Conservation (phyloP, 164 flowering plant genomes). For the Stephania japonica region DNA sequence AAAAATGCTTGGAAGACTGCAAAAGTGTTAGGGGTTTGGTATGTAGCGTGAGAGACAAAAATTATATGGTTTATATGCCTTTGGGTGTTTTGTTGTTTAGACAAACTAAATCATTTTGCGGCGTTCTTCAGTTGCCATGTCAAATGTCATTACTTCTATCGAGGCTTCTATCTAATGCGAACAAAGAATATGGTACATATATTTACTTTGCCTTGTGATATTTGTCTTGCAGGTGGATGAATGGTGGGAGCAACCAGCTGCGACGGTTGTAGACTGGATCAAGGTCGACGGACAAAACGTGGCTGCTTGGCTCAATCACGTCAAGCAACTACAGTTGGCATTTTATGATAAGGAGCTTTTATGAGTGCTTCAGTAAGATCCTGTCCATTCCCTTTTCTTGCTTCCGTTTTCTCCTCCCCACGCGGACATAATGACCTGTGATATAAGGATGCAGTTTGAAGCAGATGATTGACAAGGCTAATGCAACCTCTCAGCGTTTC, state of each 20-base stretch:
- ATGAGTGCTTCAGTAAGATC: conserved; percentile 7
- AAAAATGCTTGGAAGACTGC: conserved; percentile 82
- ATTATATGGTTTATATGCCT: neutral
- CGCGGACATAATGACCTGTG: neutral
- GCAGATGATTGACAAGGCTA: no score
- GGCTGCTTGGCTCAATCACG: conserved; percentile 88
- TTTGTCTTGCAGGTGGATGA: conserved; percentile 69
- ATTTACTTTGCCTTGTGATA: neutral
- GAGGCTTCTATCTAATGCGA: neutral
- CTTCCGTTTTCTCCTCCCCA: neutral
- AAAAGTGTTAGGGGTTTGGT: conserved; percentile 84
- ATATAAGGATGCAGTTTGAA: neutral
- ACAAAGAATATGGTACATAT: neutral
- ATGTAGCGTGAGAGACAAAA: conserved; percentile 25
- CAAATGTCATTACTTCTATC: neutral
- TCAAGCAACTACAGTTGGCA: conserved; percentile 83
- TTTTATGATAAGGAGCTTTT: conserved; percentile 66
- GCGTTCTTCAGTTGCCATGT: neutral
- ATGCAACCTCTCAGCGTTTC: no score
- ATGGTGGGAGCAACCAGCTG: conserved; percentile 99
- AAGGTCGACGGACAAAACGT: conserved; percentile 85
- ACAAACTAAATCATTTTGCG: neutral
- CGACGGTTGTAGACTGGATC: conserved; percentile 92
- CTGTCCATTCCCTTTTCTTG: neutral
- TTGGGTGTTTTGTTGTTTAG: neutral